These are phyloP conservation scores for Mycena haematopus DNA, from an alignment of 768 basidiomycete species.

Conservation along the genomic window DNA sequence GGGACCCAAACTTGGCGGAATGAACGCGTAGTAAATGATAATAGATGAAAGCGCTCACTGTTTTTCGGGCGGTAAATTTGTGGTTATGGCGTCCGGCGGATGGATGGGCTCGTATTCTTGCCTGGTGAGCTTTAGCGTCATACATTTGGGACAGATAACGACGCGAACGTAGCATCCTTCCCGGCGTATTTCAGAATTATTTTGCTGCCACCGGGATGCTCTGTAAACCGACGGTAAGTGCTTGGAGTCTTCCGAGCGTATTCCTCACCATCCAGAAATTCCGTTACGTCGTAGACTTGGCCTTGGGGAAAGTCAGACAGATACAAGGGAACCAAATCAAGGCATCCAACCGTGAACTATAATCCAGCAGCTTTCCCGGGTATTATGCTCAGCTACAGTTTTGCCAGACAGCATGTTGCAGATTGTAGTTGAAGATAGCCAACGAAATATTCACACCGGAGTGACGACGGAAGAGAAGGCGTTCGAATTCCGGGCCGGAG, in stretches of 20 bases:
- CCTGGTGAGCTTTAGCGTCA: slow-evolving; percentile 39
- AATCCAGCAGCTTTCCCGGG: slow-evolving; percentile 76
- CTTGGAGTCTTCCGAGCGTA: background rate
- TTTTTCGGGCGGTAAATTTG: slow-evolving; percentile 82
- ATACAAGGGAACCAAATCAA: background rate
- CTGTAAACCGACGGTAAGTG: slow-evolving; percentile 37
- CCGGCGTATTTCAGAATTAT: slow-evolving; percentile 91
- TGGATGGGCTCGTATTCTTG: slow-evolving; percentile 90
- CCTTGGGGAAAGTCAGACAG: slow-evolving; percentile 44
- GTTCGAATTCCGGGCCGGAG: background rate
- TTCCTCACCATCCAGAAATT: slow-evolving; percentile 71
- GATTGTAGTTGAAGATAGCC: background rate
- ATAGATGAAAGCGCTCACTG: slow-evolving; percentile 54
- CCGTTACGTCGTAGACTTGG: slow-evolving; percentile 80
- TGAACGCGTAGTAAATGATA: background rate
- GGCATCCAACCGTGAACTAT: slow-evolving; percentile 74
- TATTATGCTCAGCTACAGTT: slow-evolving; percentile 62
- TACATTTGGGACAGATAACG: slow-evolving; percentile 14
- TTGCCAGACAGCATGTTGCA: slow-evolving; percentile 45
- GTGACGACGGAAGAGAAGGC: background rate
- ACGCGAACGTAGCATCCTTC: slow-evolving; percentile 81
- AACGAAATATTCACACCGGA: background rate
- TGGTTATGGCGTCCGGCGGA: slow-evolving; percentile 80
- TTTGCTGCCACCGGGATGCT: slow-evolving; percentile 81
- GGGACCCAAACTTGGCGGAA: slow-evolving; percentile 61